Evolutionary conservation across 2,329 filamentous ascomycete species (phyloP).

Genomic region (Aureobasidium melanogenum): DNA sequence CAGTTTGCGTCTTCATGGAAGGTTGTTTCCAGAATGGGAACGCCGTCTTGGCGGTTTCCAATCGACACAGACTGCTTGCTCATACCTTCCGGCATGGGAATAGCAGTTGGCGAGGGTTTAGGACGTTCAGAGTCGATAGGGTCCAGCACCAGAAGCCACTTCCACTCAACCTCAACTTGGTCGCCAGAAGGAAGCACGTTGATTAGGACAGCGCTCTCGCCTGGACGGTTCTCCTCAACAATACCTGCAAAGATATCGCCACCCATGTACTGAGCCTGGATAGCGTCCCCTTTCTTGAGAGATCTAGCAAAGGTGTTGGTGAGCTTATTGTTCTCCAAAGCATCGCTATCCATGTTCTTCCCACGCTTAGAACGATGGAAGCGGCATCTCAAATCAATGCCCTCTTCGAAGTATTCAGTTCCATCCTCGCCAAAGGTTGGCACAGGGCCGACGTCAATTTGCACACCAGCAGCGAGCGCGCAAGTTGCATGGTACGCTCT

Average conservation of each 20-base stretch:
- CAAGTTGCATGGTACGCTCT: conserved; percentile 93
- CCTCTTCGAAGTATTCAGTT: conserved; percentile 83
- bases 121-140: conserved; percentile 60
- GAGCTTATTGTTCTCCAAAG: conserved; percentile 60
- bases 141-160: conserved; percentile 69
- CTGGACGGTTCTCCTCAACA: conserved; percentile 70
- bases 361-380: conserved; percentile 87
- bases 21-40: conserved; percentile 37
- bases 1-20: conserved; percentile 38
- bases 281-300: conserved; percentile 64
- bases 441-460: conserved; percentile 78
- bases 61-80: conserved; percentile 38
- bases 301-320: conserved; percentile 59
- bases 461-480: conserved; percentile 81
- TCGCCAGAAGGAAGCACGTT: conserved; percentile 80
- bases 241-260: conserved; percentile 86
- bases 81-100: conserved; percentile 55
- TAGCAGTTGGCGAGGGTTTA: conserved; percentile 65
- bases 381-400: conserved; percentile 87
- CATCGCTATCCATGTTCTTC: conserved; percentile 50
- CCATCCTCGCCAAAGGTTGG: conserved; percentile 85
- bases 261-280: conserved; percentile 77
- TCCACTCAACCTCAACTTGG: conserved; percentile 72
- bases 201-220: conserved; percentile 68
- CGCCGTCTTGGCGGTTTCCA: conserved; percentile 41